Evolutionary conservation across 345 rosid species (phyloP), one percentile per base, ranked within the genome.

Genomic region (Citrus cavaleriei): DNA sequence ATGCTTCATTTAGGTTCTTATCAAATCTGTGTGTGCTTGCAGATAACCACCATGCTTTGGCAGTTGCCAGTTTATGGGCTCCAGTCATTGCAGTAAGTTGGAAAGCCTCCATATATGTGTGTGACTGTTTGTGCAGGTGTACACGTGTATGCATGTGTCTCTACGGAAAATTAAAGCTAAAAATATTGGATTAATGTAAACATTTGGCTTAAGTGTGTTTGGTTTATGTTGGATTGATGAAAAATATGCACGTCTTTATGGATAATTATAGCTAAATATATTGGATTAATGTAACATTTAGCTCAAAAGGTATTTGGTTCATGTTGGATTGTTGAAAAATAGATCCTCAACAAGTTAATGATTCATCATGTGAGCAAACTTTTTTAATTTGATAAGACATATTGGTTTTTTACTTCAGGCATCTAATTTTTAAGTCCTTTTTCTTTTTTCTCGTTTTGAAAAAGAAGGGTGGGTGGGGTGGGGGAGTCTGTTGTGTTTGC

Each of bases 11-110:
- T 61, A 61, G n/a, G 37, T 74, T 58, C 67, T 40, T 74, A 55
- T 74, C 30, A 61, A 32, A 64, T 70, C 74, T 69, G 59, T 81
- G 19, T 86, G 71, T 86, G 38, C 58, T 78, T 87, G 94, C 99
- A 95, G 99, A 94, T 88, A 96, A 96, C 84, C 96, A 92, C 83
- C 91, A 96, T 82, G 95, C 95, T 81, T 76, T 96, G 84, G 80
- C 99, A 49, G 82, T 96, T 82, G 97, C 88, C 75, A 84, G 85
- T 87, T 86, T 96, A 77, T 96, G 99, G 99, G 91, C 93, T 78
- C 99, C 99, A 69, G 95, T 96, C 68, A 64, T 92, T 46, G 90
- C 94, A 82, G 99, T 95, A 90, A 93, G 98, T 90, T 87, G 46
- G 66, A 78, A 70, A 70, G 67, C 21, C 77, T 79, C 57, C 6